Evolutionary conservation across 202 grass and related monocot genomes (phyloP).

Genomic region (Setaria italica): DNA sequence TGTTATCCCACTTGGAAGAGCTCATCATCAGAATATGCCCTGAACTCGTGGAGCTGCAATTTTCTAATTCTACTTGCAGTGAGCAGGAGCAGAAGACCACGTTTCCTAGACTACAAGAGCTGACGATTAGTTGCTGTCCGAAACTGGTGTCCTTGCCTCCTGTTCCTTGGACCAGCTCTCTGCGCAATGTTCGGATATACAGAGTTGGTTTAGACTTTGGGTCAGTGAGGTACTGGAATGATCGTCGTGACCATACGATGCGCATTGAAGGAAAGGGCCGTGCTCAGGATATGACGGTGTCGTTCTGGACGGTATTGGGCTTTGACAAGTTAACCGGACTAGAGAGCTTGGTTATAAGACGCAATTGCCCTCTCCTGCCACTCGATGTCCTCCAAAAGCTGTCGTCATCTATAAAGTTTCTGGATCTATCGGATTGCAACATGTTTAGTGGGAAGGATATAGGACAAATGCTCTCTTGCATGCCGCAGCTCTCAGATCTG

Average conservation of each 20-base stretch:
- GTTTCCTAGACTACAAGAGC: not conserved
- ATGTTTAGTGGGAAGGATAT: not conserved
- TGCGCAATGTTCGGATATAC: accelerated
- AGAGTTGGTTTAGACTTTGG: not conserved
- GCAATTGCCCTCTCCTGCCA: not conserved
- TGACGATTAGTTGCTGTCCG: no score
- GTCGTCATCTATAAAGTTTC: not conserved
- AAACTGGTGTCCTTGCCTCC: not conserved
- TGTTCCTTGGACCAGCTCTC: not conserved
- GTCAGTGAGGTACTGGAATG: no score
- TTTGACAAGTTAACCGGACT: not conserved
- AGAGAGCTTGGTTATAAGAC: accelerated
- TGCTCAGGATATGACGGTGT: not conserved
- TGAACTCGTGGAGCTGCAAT: not conserved
- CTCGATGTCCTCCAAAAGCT: not conserved
- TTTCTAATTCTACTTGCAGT: not conserved
- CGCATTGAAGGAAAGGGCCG: no score
- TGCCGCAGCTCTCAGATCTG: not conserved
- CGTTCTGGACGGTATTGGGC: not conserved
- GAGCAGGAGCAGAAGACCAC: not conserved
- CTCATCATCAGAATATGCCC: slow-evolving; percentile 11
- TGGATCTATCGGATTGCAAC: not conserved
- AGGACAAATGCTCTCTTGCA: not conserved
- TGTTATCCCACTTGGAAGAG: not conserved
- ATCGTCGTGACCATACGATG: no score